These are phyloP conservation scores for Darksidea phi DNA, from an alignment of 495 filamentous ascomycete species.

Conservation along the genomic window DNA sequence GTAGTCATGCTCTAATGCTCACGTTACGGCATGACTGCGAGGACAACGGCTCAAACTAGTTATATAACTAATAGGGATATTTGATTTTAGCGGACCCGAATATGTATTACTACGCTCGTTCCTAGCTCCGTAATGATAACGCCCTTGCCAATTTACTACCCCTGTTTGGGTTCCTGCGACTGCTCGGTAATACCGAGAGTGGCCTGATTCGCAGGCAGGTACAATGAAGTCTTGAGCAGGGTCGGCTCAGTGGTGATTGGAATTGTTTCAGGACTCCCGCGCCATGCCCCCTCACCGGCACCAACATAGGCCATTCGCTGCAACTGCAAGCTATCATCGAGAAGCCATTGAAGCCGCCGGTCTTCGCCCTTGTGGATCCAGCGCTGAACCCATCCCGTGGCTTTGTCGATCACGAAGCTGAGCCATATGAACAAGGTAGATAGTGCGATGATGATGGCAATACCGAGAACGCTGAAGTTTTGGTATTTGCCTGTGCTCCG, in stretches of 20 bases:
- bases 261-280: neutral
- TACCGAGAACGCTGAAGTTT: slow-evolving; percentile 5
- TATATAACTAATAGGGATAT: too few relatives aligned
- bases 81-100: too few relatives aligned
- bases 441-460: slow-evolving; percentile 2
- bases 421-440: slow-evolving; percentile 6
- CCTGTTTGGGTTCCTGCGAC: too few relatives aligned
- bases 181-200: too few relatives aligned
- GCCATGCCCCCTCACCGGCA: slow-evolving; percentile 1
- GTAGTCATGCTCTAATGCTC: too few relatives aligned
- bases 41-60: too few relatives aligned
- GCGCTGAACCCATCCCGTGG: slow-evolving; percentile 7
- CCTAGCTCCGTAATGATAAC: too few relatives aligned
- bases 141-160: too few relatives aligned
- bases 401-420: neutral
- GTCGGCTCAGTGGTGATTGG: neutral
- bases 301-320: slow-evolving; percentile 8
- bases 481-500: slow-evolving; percentile 1
- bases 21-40: too few relatives aligned
- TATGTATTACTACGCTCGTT: too few relatives aligned
- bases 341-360: slow-evolving; percentile 2
- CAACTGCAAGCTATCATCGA: slow-evolving; percentile 6
- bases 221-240: neutral
- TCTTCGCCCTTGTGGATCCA: slow-evolving; percentile 6
- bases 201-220: slow-evolving; percentile 1